These are phyloP conservation scores for Hypoxylon sp. DNA, from an alignment of 2,329 filamentous ascomycete genomes.

Conservation along the genomic window DNA sequence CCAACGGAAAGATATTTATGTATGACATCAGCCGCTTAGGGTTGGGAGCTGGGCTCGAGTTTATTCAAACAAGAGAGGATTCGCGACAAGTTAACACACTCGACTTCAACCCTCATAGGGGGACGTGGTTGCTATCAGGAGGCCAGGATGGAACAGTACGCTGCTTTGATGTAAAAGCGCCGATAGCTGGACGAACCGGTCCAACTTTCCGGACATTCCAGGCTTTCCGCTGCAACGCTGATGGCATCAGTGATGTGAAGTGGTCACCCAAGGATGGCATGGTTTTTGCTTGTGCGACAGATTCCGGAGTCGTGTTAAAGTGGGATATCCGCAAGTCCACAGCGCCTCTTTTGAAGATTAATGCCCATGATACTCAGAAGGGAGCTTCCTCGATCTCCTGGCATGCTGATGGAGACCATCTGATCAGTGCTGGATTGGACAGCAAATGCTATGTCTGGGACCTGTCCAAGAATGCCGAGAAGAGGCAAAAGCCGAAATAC, in stretches of 20 bases:
- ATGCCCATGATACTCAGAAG: constrained; percentile 69
- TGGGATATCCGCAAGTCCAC: constrained; percentile 73
- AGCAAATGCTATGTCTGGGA: constrained; percentile 76
- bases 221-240: constrained; percentile 67
- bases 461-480: constrained; percentile 70
- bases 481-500: constrained; percentile 75
- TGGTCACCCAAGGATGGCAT: constrained; percentile 75
- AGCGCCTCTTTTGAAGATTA: constrained; percentile 70
- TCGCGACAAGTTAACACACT: constrained; percentile 74
- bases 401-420: constrained; percentile 77
- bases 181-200: constrained; percentile 64
- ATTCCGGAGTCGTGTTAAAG: constrained; percentile 72
- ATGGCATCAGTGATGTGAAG: constrained; percentile 72
- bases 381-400: constrained; percentile 73
- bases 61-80: constrained; percentile 72
- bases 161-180: constrained; percentile 70
- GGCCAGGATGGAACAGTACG: constrained; percentile 75
- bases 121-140: constrained; percentile 71
- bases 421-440: constrained; percentile 75
- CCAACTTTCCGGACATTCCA: constrained; percentile 65
- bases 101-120: constrained; percentile 73
- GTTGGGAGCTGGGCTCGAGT: constrained; percentile 64
- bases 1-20: constrained; percentile 74
- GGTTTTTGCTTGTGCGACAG: constrained; percentile 75
- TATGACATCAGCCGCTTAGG: constrained; percentile 71